Conservation (phyloP, 2,329 filamentous ascomycete species). For the Byssothecium circinans region DNA sequence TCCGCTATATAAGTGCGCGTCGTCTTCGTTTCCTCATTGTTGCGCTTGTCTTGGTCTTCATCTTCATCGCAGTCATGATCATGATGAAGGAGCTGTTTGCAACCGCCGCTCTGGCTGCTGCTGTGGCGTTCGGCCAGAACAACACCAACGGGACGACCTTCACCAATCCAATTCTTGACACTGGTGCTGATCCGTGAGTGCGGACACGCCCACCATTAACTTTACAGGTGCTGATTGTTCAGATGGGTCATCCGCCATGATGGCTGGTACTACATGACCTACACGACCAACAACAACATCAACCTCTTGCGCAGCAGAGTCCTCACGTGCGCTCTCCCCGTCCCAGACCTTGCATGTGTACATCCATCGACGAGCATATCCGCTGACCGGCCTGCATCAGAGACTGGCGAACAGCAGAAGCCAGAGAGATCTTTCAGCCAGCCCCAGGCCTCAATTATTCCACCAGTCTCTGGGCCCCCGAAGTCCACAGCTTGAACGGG, state of each 20-base stretch:
- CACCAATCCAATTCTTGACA: slow-evolving; percentile 49
- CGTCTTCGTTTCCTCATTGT: too few relatives aligned
- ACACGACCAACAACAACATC: slow-evolving; percentile 49
- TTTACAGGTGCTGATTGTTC: not conserved
- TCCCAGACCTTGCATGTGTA: not conserved
- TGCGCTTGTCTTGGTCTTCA: too few relatives aligned
- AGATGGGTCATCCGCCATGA: slow-evolving; percentile 49
- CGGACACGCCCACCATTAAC: not conserved
- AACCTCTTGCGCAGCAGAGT: slow-evolving; percentile 46
- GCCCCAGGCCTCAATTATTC: slow-evolving; percentile 48
- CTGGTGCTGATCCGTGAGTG: slow-evolving; percentile 48
- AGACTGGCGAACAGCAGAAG: slow-evolving; percentile 50
- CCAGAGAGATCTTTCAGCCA: slow-evolving; percentile 47
- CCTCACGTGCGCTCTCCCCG: slow-evolving; percentile 38
- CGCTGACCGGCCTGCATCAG: slow-evolving; percentile 9
- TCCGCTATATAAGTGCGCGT: too few relatives aligned
- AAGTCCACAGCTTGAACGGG: slow-evolving; percentile 51
- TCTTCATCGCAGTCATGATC: too few relatives aligned
- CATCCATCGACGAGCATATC: not conserved
- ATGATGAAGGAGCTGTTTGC: slow-evolving; percentile 25
- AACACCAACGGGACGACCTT: slow-evolving; percentile 37
- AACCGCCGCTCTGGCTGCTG: slow-evolving; percentile 14
- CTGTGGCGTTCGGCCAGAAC: slow-evolving; percentile 21
- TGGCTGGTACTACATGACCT: slow-evolving; percentile 50
- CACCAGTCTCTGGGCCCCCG: slow-evolving; percentile 55